Evolutionary conservation across 371 early-diverging fungal genomes (phyloP).

Genomic region (Encephalitozoon cuniculi): DNA sequence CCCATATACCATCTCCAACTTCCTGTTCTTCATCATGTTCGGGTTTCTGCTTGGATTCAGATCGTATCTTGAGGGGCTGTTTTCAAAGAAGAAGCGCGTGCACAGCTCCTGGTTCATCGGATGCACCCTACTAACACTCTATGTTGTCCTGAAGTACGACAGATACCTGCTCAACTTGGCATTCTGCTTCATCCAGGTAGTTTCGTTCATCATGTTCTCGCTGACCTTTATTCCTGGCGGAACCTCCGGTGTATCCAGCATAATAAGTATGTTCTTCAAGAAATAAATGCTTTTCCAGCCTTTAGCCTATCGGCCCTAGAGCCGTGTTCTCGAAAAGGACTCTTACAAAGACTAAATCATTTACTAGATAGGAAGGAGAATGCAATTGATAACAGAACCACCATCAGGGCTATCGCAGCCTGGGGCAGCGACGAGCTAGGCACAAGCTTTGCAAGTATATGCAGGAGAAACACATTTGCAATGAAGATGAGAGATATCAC

Average conservation of each 20-base stretch:
- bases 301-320: not conserved
- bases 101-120: slow-evolving; percentile 45
- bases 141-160: slow-evolving; percentile 20
- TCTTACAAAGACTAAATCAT: not conserved
- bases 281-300: slow-evolving; percentile 23
- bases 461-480: slow-evolving; percentile 54
- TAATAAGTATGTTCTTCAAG: slow-evolving; percentile 37
- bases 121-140: slow-evolving; percentile 45
- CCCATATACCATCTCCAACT: slow-evolving; percentile 57
- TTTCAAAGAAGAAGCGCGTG: slow-evolving; percentile 41
- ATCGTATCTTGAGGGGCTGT: slow-evolving; percentile 49
- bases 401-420: slow-evolving; percentile 37
- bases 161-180: slow-evolving; percentile 37
- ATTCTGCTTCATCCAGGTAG: slow-evolving; percentile 39
- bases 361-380: slow-evolving; percentile 27
- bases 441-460: slow-evolving; percentile 55
- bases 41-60: slow-evolving; percentile 58
- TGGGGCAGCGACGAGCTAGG: slow-evolving; percentile 43
- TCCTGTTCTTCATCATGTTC: slow-evolving; percentile 57
- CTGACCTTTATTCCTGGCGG: slow-evolving; percentile 56
- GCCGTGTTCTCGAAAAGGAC: not conserved
- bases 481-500: slow-evolving; percentile 58
- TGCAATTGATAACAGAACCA: slow-evolving; percentile 26
- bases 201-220: slow-evolving; percentile 47
- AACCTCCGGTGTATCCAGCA: slow-evolving; percentile 41